These are phyloP conservation scores for Thelephora aurantiotincta DNA, from an alignment of 768 basidiomycete species.

Conservation along the genomic window DNA sequence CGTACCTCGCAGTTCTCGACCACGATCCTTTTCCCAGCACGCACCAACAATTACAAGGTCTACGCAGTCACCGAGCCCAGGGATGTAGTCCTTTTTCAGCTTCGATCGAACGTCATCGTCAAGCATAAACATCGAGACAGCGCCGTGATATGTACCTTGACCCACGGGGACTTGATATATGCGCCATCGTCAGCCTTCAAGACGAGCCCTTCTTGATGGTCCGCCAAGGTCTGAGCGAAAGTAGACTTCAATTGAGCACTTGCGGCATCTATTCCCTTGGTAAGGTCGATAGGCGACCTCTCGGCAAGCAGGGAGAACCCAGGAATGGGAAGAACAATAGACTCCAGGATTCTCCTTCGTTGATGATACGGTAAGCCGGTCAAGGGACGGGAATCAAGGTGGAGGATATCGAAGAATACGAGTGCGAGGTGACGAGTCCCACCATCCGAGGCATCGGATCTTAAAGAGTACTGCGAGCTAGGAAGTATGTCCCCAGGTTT, in stretches of 20 bases:
- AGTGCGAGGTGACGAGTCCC: slow-evolving; percentile 51
- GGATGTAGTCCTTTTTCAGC: slow-evolving; percentile 82
- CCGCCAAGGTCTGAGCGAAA: slow-evolving; percentile 38
- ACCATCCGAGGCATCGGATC: slow-evolving; percentile 22
- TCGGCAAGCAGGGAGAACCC: slow-evolving; percentile 55
- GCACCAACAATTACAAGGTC: slow-evolving; percentile 72
- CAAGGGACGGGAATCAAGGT: slow-evolving; percentile 48
- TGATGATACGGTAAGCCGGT: slow-evolving; percentile 38
- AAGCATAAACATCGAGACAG: not conserved
- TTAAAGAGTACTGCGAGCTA: slow-evolving; percentile 25
- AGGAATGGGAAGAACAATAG: slow-evolving; percentile 31
- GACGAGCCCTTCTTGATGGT: slow-evolving; percentile 56
- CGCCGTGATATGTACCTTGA: slow-evolving; percentile 38
- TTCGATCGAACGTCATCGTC: slow-evolving; percentile 8
- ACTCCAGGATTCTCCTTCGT: slow-evolving; percentile 51
- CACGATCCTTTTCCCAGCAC: slow-evolving; percentile 69
- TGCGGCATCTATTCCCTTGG: slow-evolving; percentile 4
- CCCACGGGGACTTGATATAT: slow-evolving; percentile 66
- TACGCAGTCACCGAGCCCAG: slow-evolving; percentile 50
- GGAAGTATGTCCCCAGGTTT: too few relatives aligned
- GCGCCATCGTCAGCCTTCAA: slow-evolving; percentile 57
- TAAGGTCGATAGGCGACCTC: slow-evolving; percentile 32
- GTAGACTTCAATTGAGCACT: slow-evolving; percentile 22
- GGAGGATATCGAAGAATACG: slow-evolving; percentile 78
- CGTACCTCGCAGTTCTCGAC: slow-evolving; percentile 57